phyloP scores from a whole-genome alignment of 169 alveolate species.

The Neospora caninum region DNA sequence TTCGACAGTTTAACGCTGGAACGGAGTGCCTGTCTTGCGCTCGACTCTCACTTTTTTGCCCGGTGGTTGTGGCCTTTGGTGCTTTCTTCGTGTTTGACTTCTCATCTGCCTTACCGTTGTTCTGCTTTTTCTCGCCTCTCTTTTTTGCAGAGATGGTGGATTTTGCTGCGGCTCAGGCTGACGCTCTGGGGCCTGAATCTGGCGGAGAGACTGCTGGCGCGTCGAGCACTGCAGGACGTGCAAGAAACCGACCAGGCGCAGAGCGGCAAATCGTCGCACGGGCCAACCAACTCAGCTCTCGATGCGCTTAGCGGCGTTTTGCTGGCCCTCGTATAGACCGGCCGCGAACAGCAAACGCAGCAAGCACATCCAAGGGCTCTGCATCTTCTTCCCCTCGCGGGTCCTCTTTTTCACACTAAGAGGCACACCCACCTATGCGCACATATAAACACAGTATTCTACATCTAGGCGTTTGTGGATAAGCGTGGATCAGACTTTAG shows the following conservation, averaged over 20 bases:
- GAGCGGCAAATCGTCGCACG: not conserved
- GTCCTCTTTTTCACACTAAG: no score
- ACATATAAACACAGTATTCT: no score
- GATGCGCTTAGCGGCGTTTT: not conserved
- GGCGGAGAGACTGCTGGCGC: slow-evolving; percentile 6
- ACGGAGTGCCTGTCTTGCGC: no score
- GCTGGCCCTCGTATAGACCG: not conserved
- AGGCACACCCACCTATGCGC: no score
- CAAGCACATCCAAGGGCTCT: not conserved
- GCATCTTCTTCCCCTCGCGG: no score
- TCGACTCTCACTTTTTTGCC: no score
- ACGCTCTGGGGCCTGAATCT: not conserved
- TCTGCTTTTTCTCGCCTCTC: not conserved
- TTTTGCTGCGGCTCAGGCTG: slow-evolving; percentile 19
- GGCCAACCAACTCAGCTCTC: not conserved
- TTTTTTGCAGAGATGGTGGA: not conserved
- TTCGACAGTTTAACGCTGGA: no score
- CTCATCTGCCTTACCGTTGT: not conserved
- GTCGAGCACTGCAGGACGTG: not conserved
- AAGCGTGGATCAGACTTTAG: no score
- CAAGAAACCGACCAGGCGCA: not conserved
- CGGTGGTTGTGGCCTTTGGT: no score
- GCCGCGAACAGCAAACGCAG: not conserved
- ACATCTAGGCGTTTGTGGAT: no score
- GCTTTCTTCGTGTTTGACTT: no score